Conservation (phyloP, 768 basidiomycete genomes). For the Galerina sulciceps region DNA sequence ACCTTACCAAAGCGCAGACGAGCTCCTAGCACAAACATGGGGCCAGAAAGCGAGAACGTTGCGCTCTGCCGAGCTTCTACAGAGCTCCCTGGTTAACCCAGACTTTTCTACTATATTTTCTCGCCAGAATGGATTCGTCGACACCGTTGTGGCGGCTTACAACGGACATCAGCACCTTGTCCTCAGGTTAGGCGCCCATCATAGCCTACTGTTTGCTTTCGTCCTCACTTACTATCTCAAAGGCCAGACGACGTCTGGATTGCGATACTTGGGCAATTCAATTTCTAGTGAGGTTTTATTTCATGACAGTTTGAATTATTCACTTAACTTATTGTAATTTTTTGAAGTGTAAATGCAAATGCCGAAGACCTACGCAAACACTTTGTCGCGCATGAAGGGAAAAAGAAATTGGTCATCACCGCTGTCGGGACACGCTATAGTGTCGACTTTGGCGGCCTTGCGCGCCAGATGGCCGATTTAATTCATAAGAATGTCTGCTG, state of each 20-base stretch:
- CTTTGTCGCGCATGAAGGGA: conserved; percentile 39
- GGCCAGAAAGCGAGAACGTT: not conserved
- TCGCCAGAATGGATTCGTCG: conserved; percentile 12
- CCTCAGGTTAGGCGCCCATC: not conserved
- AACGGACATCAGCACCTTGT: conserved; percentile 17
- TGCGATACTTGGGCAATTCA: conserved; percentile 38
- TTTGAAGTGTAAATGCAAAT: conserved; percentile 20
- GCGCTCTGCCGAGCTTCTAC: conserved; percentile 2
- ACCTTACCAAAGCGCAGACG: not conserved
- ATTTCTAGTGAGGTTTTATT: conserved; percentile 25
- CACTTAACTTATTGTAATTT: not conserved
- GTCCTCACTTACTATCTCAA: too few species aligned
- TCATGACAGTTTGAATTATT: not conserved
- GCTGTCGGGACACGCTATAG: conserved; percentile 14
- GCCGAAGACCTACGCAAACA: conserved; percentile 32
- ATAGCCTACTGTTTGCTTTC: too few species aligned
- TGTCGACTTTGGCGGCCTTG: conserved; percentile 36
- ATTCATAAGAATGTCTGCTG: conserved; percentile 26
- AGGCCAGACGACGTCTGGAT: conserved; percentile 38
- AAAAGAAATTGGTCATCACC: conserved; percentile 32
- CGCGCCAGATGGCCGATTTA: conserved; percentile 25
- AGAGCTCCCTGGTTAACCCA: not conserved
- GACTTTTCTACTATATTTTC: not conserved
- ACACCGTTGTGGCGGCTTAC: conserved; percentile 17
- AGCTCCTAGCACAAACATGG: not conserved